Base-by-base conservation (phyloP, 2,329 filamentous ascomycete species). In the Cytospora schulzeri region DNA sequence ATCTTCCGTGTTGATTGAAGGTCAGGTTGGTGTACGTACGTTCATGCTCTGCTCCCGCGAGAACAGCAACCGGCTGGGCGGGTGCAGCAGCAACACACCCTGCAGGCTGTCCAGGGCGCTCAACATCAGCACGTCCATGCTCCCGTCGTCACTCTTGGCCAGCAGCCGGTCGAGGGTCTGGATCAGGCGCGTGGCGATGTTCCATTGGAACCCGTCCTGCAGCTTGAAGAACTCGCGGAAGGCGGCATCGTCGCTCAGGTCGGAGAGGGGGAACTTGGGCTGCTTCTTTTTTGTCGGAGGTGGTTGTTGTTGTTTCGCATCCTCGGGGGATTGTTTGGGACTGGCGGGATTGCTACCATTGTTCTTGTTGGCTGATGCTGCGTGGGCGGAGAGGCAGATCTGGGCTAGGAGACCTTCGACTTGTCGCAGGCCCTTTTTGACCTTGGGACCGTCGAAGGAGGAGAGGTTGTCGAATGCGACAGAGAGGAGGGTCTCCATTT, bases 181-280 rank as follows among this genome's bases (percentile, higher is more conserved):
- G 67, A 97, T 89, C 66, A 98, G 83, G 66, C 93, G 88, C 78
- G 92, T 88, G 17, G 92, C 90, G 62, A 98, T 92, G 79, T 99
- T 99, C 91, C 93, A 98, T 79, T 98, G 92, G 74, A 99, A 99
- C 3, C 93, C 92, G 74, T 98, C 93, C 76, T 99, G 95, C 69
- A 98, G 77, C 76, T 96, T 92, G 81, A 97, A 97, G 81, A 98
- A 98, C 77, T 97, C 93, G 69, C 92, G 84, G 75, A 97, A 98
- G 24, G 93, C 94, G 24, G 91, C 92, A 76, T 98, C 95, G 68
- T 89, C 86, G 58, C 86, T 84, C 68, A 97, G 79, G 64, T 92
- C 88, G 26, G 80, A 80, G 57, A 97, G 83, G 17, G 57, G 64
- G 58, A 51, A 66, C 19, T 45, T 41, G 35, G 58, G 11, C 19